phyloP scores from a whole-genome alignment of 2,329 filamentous ascomycete genomes.

The Dactylella cylindrospora region DNA sequence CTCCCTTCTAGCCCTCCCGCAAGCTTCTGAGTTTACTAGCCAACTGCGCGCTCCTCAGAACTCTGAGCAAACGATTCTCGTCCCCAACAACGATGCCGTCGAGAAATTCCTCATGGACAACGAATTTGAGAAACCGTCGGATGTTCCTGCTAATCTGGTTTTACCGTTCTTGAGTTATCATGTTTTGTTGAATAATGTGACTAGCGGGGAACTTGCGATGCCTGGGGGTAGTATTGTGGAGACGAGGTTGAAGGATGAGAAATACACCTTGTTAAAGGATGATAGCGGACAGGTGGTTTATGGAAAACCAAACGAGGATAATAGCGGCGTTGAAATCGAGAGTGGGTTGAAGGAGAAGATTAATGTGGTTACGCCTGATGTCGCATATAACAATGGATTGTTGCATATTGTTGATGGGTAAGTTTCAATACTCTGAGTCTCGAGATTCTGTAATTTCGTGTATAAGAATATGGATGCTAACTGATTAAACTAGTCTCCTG shows the following conservation, averaged over 20 bases:
- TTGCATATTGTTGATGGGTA: conserved; percentile 37
- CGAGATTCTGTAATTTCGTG: background rate
- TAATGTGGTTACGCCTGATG: conserved; percentile 21
- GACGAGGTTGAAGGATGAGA: conserved; percentile 12
- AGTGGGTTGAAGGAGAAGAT: conserved; percentile 17
- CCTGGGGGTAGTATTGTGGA: conserved; percentile 33
- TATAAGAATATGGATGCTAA: too few species aligned
- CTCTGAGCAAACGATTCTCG: conserved; percentile 16
- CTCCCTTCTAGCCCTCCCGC: conserved; percentile 12
- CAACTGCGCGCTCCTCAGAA: too few species aligned
- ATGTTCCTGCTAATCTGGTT: conserved; percentile 10
- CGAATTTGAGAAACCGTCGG: conserved; percentile 18
- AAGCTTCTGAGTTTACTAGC: conserved; percentile 14
- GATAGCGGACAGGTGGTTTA: conserved; percentile 31
- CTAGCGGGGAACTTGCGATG: conserved; percentile 6
- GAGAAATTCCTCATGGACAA: conserved; percentile 15
- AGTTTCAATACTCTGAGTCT: background rate
- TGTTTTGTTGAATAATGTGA: conserved; percentile 29
- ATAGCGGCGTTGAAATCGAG: conserved; percentile 20
- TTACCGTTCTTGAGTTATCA: conserved; percentile 37
- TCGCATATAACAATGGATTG: conserved; percentile 13
- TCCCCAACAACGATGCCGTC: conserved; percentile 34
- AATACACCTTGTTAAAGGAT: conserved; percentile 21
- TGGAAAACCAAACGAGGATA: background rate
- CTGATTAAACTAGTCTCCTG: conserved; percentile 24